A percentile compares a stretch with the other conserved stretches of the same genome.
Conservation (phyloP, 2,329 filamentous ascomycete genomes). For the Trichoderma atroviride region DNA sequence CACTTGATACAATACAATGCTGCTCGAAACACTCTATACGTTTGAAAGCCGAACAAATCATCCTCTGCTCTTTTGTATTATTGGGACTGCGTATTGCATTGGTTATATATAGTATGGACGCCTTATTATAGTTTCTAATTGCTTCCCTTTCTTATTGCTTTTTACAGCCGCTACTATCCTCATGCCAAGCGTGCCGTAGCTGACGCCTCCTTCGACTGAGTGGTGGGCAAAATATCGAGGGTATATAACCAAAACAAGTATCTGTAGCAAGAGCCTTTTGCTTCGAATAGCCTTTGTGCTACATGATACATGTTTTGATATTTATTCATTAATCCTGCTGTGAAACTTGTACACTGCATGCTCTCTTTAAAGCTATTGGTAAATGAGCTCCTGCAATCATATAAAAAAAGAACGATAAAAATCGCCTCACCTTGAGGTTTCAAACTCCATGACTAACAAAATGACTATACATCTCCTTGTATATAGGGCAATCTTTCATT, state of each 20-base stretch:
- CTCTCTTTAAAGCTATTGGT: slow-evolving; percentile 10
- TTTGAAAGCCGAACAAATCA: background rate
- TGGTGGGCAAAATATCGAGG: background rate
- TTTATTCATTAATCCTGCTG: background rate
- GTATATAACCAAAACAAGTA: background rate
- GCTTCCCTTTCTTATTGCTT: background rate
- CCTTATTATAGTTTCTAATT: too few species aligned
- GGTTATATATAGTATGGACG: background rate
- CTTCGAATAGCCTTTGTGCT: background rate
- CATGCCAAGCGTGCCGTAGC: background rate
- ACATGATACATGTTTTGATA: background rate
- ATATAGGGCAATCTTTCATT: background rate
- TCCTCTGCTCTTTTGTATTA: background rate
- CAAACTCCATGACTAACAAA: slow-evolving; percentile 12
- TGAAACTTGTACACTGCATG: background rate
- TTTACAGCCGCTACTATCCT: background rate
- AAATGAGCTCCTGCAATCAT: slow-evolving; percentile 22
- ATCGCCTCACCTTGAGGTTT: slow-evolving; percentile 26
- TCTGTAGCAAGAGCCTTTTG: background rate
- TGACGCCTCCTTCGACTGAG: background rate
- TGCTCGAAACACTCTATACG: background rate
- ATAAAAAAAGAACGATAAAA: slow-evolving; percentile 7
- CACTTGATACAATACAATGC: background rate
- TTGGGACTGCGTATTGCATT: background rate
- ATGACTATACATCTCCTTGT: background rate